Evolutionary conservation across 352 stramenopile species (phyloP), one percentile per base, ranked within the genome.

Genomic region (Pythium myriotylum): DNA sequence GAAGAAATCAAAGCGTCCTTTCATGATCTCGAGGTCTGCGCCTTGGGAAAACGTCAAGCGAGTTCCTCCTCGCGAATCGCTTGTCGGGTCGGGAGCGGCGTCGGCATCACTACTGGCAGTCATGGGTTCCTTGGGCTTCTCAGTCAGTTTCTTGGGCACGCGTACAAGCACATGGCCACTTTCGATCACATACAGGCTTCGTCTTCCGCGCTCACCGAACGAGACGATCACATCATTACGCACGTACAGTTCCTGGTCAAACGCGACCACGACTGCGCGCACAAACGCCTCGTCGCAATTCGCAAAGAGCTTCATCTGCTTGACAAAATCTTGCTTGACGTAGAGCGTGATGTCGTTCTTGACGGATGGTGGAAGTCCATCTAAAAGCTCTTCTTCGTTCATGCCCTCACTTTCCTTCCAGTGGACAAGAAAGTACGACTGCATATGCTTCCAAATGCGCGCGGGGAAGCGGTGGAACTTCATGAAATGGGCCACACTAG

Each of bases 161-260:
- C 67, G 71, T 8, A 81, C 65, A 14, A 72, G 59, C 9, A 82
- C 67, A 6, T 37, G 57, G 14, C 83, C 81, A 45, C 58, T 86
- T 52, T 90, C 81, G 29, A 91, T 85, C 24, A 87, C 79, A 51
- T 88, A 90, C 26, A 90, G 70, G 49, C 76, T 87, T 37, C 80
- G 70, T 16, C 54, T 41, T 26, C 73, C 78, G 19, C 72, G 75
- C 59, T 90, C 78, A 0, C 81, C 83, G 41, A 81, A 74, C 26
- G 79, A 68, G 43, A 90, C 89, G 60, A 92, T 89, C n/a, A 92
- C 72, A 29, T 92, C 83, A 42, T 90, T 87, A 26, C 75, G 77
- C 35, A 90, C 80, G 32, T 81, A 92, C 20, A 89, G 77, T 53
- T 92, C 83, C 41, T 79, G 77, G 55, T 87, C 67, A n/a, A 92